Evolutionary conservation across 2,329 filamentous ascomycete genomes (phyloP), one percentile per base, ranked within the genome.

Genomic region (Neopestalotiopsis rosae): DNA sequence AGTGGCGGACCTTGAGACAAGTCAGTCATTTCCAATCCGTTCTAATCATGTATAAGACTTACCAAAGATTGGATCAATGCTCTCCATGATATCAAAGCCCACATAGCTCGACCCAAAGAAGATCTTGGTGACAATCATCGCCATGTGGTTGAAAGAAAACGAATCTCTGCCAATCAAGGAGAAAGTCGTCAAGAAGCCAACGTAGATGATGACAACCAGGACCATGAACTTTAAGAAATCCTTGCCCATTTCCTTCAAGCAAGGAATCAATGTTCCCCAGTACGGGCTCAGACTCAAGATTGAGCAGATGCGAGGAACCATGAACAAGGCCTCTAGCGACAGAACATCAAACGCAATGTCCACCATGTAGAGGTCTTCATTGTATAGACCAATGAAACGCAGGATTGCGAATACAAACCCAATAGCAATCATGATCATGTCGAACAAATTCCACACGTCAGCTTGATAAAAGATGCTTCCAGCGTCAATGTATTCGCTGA

Each of bases 191-290:
- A 97, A 82, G 80, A 98, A 98, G 61, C 94, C 94, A 62, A 96
- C 82, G 77, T 97, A 97, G 66, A 97, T 83, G 67, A 97, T 92
- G 62, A 94, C 83, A 58, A 97, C 92, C 32, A 95, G 86, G 1
- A 93, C 92, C 81, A 88, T 84, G 69, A 95, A 93, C 73, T 92
- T 92, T 17, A 80, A 69, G 77, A 97, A 97, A 77, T 97, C 94
- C 80, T 95, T 95, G 52, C 92, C 92, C 95, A 98, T 98, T 78
- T 95, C 94, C 78, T 96, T 96, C 65, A 98, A 86, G 72, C 95
- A 97, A 0, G 94, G 95, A 69, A 98, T 95, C 63, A 96, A 80
- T 0, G 92, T 96, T 57, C 94, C 95, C 87, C 96, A 98, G 78
- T 97, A 97, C 1, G 94, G 93, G 74, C 94, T 94, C 72, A 98